Conservation (phyloP, 768 basidiomycete species). For the Lyophyllum decastes region DNA sequence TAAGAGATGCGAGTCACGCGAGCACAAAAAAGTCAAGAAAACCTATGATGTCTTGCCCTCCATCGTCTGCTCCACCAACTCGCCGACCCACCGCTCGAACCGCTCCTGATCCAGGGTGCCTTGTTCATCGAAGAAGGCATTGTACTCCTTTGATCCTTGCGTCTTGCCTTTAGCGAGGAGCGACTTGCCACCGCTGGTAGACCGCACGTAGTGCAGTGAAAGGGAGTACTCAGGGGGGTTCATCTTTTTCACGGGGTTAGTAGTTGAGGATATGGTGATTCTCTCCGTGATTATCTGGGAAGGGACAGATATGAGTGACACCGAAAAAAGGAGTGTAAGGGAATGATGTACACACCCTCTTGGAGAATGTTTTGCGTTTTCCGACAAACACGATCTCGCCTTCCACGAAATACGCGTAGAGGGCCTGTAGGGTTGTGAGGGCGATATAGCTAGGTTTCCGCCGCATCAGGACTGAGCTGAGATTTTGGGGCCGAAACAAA, state of each 20-base stretch:
- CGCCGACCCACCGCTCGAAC: slow-evolving; percentile 81
- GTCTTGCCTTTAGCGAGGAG: slow-evolving; percentile 73
- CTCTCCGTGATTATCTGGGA: slow-evolving; percentile 87
- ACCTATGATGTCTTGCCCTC: slow-evolving; percentile 54
- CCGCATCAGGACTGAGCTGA: slow-evolving; percentile 3
- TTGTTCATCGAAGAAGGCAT: slow-evolving; percentile 77
- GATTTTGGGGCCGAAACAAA: slow-evolving; percentile 4
- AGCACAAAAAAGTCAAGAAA: background rate
- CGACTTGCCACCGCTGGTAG: slow-evolving; percentile 84
- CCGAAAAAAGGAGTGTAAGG: slow-evolving; percentile 1
- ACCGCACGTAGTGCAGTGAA: slow-evolving; percentile 69
- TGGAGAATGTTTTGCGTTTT: slow-evolving; percentile 87
- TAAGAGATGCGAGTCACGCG: background rate
- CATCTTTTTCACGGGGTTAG: slow-evolving; percentile 53
- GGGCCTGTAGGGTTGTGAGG: slow-evolving; percentile 69
- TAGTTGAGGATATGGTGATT: slow-evolving; percentile 75
- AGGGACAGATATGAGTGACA: slow-evolving; percentile 42
- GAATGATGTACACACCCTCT: slow-evolving; percentile 55
- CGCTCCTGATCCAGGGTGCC: slow-evolving; percentile 76
- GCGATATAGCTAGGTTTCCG: slow-evolving; percentile 61
- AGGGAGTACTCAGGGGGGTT: slow-evolving; percentile 70
- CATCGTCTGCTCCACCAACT: slow-evolving; percentile 71
- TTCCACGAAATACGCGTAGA: slow-evolving; percentile 88
- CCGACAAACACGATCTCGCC: slow-evolving; percentile 85
- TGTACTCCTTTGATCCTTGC: slow-evolving; percentile 57